phyloP scores from a whole-genome alignment of 2,329 filamentous ascomycete species.

The Pyrenophora seminiperda region DNA sequence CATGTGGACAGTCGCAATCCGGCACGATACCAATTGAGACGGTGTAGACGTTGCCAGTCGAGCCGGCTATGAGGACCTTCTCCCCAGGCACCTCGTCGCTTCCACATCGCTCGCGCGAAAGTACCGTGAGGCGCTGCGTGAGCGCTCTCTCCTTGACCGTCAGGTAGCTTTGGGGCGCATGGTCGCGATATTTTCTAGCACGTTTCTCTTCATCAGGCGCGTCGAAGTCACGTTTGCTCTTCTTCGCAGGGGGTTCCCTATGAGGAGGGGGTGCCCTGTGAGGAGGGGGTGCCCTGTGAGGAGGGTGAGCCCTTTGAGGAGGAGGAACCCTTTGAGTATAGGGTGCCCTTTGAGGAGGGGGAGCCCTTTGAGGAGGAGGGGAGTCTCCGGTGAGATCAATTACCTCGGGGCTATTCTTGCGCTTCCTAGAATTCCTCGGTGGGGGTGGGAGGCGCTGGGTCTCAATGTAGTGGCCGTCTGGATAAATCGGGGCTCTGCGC shows the following conservation, averaged over 20 bases:
- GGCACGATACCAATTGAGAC: conserved; percentile 60
- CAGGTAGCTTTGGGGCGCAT: conserved; percentile 54
- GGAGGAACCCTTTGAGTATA: too few relatives aligned
- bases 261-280: conserved; percentile 20
- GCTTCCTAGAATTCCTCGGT: conserved; percentile 13
- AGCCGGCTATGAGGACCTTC: conserved; percentile 62
- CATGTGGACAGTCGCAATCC: conserved; percentile 61
- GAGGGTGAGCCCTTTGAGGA: conserved; percentile 17
- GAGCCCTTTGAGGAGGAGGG: conserved; percentile 18
- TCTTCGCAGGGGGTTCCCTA: conserved; percentile 23
- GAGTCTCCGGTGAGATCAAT: conserved; percentile 17
- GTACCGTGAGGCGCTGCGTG: conserved; percentile 62
- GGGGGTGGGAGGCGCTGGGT: conserved; percentile 1
- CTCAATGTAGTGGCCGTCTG: conserved; percentile 13
- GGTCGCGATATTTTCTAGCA: conserved; percentile 37
- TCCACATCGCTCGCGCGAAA: conserved; percentile 55
- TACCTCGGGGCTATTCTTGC: conserved; percentile 7
- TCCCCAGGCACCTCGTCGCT: conserved; percentile 57
- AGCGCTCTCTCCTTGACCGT: conserved; percentile 56
- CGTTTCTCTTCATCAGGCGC: conserved; percentile 39
- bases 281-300: too few relatives aligned
- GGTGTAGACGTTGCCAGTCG: conserved; percentile 66
- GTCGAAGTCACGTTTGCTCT: conserved; percentile 21
- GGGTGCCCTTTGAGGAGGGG: conserved; percentile 17
- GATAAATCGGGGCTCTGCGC: conserved; percentile 25